Evolutionary conservation across 331 rosid species (phyloP).

Genomic region (Quercus tomentella): DNA sequence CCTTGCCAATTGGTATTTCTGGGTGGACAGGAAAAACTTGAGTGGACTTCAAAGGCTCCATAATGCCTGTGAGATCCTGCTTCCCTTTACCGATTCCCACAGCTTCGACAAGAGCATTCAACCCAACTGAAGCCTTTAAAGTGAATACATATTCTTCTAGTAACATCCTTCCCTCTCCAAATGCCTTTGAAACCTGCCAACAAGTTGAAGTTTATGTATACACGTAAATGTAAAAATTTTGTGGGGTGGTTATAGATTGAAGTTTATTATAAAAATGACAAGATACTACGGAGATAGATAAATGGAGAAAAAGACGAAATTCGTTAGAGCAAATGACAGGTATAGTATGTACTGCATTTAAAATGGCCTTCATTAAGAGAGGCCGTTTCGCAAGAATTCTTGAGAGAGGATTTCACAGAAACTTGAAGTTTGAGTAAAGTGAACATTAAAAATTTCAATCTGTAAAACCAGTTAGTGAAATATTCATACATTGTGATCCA

Average conservation of each 20-base stretch:
- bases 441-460: not conserved
- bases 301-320: not conserved
- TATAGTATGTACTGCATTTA: not conserved
- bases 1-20: slow-evolving; percentile 85
- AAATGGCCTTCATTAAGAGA: slow-evolving; percentile 14
- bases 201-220: slow-evolving; percentile 16
- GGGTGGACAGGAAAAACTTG: slow-evolving; percentile 44
- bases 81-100: slow-evolving; percentile 83
- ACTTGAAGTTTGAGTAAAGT: not conserved
- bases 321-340: not conserved
- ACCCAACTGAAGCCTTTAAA: slow-evolving; percentile 59
- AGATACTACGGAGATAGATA: not conserved
- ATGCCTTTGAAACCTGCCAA: slow-evolving; percentile 64
- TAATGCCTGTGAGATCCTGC: slow-evolving; percentile 69
- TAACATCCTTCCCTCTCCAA: slow-evolving; percentile 59
- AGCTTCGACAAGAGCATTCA: slow-evolving; percentile 72
- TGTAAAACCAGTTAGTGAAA: not conserved
- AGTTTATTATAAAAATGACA: not conserved
- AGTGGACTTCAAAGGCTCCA: slow-evolving; percentile 51
- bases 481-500: not conserved
- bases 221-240: not conserved
- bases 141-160: slow-evolving; percentile 67
- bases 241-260: not conserved
- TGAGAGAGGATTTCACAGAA: not conserved
- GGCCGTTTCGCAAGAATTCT: slow-evolving; percentile 4